Evolutionary conservation across 2,329 filamentous ascomycete species (phyloP).

Genomic region (Nemania bipapillata): DNA sequence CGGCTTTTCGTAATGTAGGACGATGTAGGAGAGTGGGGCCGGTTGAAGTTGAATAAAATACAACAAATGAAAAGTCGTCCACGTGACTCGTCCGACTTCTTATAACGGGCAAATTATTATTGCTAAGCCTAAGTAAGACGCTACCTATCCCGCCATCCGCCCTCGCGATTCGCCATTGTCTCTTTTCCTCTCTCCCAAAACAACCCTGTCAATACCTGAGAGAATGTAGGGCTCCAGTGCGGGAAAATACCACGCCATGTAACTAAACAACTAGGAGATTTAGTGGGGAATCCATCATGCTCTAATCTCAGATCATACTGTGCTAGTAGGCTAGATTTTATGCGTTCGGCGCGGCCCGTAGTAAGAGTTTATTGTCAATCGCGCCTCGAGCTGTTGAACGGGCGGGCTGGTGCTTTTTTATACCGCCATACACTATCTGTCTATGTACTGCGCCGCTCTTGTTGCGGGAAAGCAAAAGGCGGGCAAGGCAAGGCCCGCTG

Average conservation of each 20-base stretch:
- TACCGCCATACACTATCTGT: not conserved
- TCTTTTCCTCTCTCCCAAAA: not conserved
- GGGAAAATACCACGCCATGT: too few relatives aligned
- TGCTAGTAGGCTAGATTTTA: constrained; percentile 4
- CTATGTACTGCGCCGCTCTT: not conserved
- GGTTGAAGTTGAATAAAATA: not conserved
- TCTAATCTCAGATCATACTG: too few relatives aligned
- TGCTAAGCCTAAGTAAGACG: too few relatives aligned
- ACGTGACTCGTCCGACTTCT: constrained; percentile 32
- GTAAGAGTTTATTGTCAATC: not conserved
- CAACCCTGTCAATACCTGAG: constrained; percentile 1
- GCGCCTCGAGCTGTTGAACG: not conserved
- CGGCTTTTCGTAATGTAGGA: constrained; percentile 18
- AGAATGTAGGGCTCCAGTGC: too few relatives aligned
- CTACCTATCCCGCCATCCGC: too few relatives aligned
- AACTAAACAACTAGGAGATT: too few relatives aligned
- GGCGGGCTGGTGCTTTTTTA: too few relatives aligned
- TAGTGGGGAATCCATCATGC: too few relatives aligned
- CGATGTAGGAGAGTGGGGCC: constrained; percentile 35
- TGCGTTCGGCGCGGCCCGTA: constrained; percentile 33
- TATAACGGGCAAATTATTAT: constrained; percentile 34
- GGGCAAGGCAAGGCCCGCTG: not conserved
- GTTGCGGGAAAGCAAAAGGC: not conserved
- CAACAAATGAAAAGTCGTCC: not conserved
- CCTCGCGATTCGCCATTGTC: not conserved